Evolutionary conservation across 2,329 filamentous ascomycete genomes (phyloP).

Genomic region (Cytospora piceicola): DNA sequence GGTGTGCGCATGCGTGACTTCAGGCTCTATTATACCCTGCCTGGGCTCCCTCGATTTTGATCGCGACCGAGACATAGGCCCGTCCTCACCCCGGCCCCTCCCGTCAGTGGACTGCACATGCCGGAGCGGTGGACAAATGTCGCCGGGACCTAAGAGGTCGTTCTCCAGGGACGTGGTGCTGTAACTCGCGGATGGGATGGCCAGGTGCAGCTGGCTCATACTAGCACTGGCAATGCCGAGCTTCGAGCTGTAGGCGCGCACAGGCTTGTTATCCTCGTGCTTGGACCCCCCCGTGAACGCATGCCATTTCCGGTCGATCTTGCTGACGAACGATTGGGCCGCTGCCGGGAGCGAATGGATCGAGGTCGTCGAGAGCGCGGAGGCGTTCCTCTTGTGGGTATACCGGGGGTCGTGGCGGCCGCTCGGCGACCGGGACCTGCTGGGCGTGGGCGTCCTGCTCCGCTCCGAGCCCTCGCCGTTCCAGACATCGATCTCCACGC

Average conservation of each 20-base stretch:
- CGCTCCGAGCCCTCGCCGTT: conserved; percentile 61
- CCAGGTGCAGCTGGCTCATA: conserved; percentile 37
- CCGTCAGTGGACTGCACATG: conserved; percentile 29
- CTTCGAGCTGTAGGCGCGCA: conserved; percentile 45
- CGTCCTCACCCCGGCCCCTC: conserved; percentile 1
- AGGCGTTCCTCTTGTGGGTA: conserved; percentile 53
- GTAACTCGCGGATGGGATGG: conserved; percentile 30
- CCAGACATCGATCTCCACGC: conserved; percentile 95
- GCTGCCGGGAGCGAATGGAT: conserved; percentile 46
- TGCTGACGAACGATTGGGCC: conserved; percentile 46
- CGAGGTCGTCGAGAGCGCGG: conserved; percentile 44
- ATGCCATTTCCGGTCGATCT: conserved; percentile 40
- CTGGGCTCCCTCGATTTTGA: conserved; percentile 30
- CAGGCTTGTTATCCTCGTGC: conserved; percentile 36
- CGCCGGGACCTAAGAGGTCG: conserved; percentile 29
- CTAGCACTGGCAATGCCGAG: conserved; percentile 48
- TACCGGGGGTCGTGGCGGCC: conserved; percentile 30
- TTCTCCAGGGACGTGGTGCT: conserved; percentile 31
- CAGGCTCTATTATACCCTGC: conserved; percentile 63
- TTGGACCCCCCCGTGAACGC: conserved; percentile 31
- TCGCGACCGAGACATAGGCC: conserved; percentile 25
- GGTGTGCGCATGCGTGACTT: conserved; percentile 70
- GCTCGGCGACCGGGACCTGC: conserved; percentile 42
- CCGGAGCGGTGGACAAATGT: conserved; percentile 18
- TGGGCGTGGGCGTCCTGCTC: conserved; percentile 41